Percentiles rank a stretch among this genome's conserved stretches.
Evolutionary conservation across 371 early-diverging fungal species (phyloP).

Genomic region (Amoeboradix gromovi): DNA sequence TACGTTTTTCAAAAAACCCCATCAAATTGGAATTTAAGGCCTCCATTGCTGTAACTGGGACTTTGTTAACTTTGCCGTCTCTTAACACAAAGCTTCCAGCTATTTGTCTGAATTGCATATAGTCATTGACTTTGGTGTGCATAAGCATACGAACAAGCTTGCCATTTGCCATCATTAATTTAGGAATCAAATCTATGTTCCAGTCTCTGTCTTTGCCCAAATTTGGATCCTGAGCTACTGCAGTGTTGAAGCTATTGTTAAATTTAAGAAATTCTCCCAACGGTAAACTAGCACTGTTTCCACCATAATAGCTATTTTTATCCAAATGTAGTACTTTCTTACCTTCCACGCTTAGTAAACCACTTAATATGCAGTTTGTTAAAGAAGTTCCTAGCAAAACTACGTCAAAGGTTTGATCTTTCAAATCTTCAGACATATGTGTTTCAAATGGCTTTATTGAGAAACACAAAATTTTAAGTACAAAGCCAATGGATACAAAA

Average conservation of each 20-base stretch:
- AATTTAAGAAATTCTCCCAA: conserved; percentile 19
- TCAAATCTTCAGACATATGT: not conserved
- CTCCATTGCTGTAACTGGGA: conserved; percentile 72
- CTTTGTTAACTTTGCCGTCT: conserved; percentile 62
- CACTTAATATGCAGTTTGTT: conserved; percentile 96
- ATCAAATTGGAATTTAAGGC: conserved; percentile 60
- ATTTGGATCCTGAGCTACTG: not conserved
- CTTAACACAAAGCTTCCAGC: conserved; percentile 80
- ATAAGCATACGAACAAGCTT: conserved; percentile 47
- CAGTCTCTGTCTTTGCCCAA: conserved; percentile 52
- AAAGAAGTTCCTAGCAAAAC: conserved; percentile 95
- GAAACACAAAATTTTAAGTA: too few species aligned
- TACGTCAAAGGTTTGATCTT: conserved; percentile 23
- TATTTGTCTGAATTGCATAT: conserved; percentile 90
- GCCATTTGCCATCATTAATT: conserved; percentile 96
- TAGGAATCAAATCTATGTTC: conserved; percentile 94
- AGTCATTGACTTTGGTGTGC: conserved; percentile 88
- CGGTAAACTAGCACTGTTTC: conserved; percentile 51
- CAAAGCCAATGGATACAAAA: too few species aligned
- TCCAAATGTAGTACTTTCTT: conserved; percentile 96
- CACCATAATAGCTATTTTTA: conserved; percentile 93
- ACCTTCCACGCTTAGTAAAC: conserved; percentile 82
- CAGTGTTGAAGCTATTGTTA: not conserved
- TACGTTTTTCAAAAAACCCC: conserved; percentile 80
- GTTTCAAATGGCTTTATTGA: too few species aligned